phyloP scores from a whole-genome alignment of 1,139 yeast species.

The Geotrichum restrictum region DNA sequence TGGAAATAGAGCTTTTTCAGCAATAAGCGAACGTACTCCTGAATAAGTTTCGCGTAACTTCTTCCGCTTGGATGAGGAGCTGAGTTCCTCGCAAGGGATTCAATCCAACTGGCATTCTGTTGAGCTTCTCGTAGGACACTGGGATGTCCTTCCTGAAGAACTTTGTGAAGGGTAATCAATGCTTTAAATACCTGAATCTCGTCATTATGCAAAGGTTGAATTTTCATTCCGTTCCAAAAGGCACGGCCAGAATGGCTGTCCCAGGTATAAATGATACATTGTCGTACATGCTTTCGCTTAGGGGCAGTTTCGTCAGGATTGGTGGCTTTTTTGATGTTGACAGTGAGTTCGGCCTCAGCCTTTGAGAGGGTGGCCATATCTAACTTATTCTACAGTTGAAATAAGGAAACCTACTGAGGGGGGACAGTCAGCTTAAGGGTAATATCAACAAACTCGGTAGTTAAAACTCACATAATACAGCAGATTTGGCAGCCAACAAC shows the following conservation, averaged over 20 bases:
- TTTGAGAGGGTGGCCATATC: conserved; percentile 29
- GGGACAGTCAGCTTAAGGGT: background rate
- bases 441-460: too few species aligned
- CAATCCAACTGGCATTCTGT: conserved; percentile 63
- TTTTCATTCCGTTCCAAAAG: conserved; percentile 80
- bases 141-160: conserved; percentile 95
- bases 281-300: conserved; percentile 85
- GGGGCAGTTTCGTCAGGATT: conserved; percentile 87
- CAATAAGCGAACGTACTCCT: conserved; percentile 69
- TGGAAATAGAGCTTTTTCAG: conserved; percentile 78
- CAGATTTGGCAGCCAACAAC: too few species aligned
- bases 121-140: conserved; percentile 78
- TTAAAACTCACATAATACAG: too few species aligned
- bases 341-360: conserved; percentile 44
- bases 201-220: conserved; percentile 74
- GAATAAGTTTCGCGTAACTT: conserved; percentile 70
- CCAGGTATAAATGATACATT: conserved; percentile 94
- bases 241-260: conserved; percentile 84
- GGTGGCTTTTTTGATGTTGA: conserved; percentile 81
- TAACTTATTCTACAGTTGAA: background rate
- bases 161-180: conserved; percentile 83
- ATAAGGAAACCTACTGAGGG: background rate
- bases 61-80: conserved; percentile 35
- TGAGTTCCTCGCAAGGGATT: conserved; percentile 34
- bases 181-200: conserved; percentile 85